Evolutionary conservation across 352 stramenopile genomes (phyloP).

Genomic region (Phytopythium kandeliae): DNA sequence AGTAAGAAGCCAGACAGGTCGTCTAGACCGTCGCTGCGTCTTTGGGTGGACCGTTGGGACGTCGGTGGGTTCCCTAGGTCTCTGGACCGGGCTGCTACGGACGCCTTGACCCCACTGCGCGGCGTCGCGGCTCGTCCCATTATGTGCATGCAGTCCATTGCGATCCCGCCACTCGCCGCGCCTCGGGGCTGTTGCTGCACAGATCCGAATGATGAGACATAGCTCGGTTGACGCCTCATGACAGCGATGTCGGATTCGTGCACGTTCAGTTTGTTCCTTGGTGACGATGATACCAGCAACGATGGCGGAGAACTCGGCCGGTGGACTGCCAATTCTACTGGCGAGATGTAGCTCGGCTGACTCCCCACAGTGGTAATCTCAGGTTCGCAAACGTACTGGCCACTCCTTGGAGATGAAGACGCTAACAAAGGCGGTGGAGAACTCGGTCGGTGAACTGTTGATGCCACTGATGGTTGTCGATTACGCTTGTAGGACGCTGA

Average conservation of each 20-base stretch:
- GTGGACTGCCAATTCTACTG: not conserved
- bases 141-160: not conserved
- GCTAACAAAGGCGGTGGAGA: not conserved
- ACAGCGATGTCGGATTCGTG: not conserved
- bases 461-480: not conserved
- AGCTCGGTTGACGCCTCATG: not conserved
- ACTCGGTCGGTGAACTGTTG: not conserved
- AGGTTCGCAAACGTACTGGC: too few relatives aligned
- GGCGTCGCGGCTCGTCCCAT: not conserved
- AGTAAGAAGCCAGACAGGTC: not conserved
- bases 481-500: constrained; percentile 4
- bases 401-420: not conserved
- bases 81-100: not conserved
- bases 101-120: not conserved
- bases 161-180: not conserved
- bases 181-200: not conserved
- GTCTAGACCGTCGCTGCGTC: not conserved
- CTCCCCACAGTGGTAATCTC: too few relatives aligned
- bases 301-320: not conserved
- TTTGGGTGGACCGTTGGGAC: not conserved
- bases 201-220: not conserved
- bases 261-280: constrained; percentile 1
- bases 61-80: not conserved
- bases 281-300: not conserved
- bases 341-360: too few relatives aligned